Evolutionary conservation across 2,329 filamentous ascomycete genomes (phyloP).

Genomic region (Aspergillus novofumigatus): DNA sequence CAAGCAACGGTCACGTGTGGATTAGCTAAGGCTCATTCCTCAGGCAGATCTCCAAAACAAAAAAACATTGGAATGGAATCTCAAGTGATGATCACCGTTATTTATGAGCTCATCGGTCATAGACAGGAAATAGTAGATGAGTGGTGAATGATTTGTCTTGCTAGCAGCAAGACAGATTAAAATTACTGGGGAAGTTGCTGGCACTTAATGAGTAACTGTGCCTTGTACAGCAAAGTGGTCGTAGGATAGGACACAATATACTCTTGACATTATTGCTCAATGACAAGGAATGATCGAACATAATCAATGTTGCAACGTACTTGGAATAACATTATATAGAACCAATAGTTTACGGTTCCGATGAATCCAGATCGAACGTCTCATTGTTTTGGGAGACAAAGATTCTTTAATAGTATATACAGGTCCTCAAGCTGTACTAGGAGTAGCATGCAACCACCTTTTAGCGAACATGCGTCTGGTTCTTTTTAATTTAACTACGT

Average conservation of each 20-base stretch:
- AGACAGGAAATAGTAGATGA: background rate
- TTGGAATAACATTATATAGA: too few species aligned
- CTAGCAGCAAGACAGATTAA: background rate
- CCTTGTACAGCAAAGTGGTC: background rate
- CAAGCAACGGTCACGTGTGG: slow-evolving; percentile 40
- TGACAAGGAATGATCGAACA: background rate
- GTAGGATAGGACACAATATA: background rate
- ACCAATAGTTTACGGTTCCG: too few species aligned
- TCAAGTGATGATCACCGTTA: background rate
- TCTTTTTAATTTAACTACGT: too few species aligned
- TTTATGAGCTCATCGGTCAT: background rate
- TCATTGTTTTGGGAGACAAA: too few species aligned
- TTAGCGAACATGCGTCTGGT: too few species aligned
- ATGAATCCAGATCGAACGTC: too few species aligned
- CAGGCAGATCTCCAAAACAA: background rate
- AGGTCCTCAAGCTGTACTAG: too few species aligned
- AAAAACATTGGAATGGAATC: background rate
- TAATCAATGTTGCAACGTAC: background rate
- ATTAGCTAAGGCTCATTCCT: slow-evolving; percentile 23
- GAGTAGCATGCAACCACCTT: too few species aligned
- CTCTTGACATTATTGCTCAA: background rate
- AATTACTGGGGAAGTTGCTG: background rate
- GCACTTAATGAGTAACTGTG: background rate
- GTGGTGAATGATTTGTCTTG: too few species aligned
- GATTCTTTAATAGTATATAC: too few species aligned